Percentiles rank a stretch among this genome's conserved stretches.
Conservation (phyloP, 768 basidiomycete genomes). For the Suillus occidentalis region DNA sequence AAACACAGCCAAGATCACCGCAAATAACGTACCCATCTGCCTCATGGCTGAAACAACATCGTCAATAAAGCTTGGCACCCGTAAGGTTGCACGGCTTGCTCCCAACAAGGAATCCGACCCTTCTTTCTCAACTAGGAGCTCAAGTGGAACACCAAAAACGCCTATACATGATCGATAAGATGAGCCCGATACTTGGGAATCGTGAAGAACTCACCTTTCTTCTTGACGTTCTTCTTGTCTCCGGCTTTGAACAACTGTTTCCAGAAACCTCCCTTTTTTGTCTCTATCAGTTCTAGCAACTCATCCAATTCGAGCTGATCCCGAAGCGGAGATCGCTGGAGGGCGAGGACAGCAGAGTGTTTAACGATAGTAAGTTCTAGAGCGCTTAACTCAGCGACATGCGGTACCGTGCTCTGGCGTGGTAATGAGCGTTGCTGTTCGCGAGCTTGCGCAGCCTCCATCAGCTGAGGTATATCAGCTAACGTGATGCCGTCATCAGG, state of each 20-base stretch:
- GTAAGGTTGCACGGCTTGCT: constrained; percentile 77
- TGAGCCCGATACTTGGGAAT: constrained; percentile 7
- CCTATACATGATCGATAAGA: constrained; percentile 46
- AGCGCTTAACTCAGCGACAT: constrained; percentile 79
- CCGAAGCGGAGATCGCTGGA: constrained; percentile 75
- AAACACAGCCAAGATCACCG: constrained; percentile 4
- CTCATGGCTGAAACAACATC: constrained; percentile 98
- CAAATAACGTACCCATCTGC: constrained; percentile 82
- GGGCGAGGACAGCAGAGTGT: constrained; percentile 81
- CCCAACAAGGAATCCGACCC: constrained; percentile 95
- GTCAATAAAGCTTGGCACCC: constrained; percentile 97
- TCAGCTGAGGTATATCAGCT: constrained; percentile 90
- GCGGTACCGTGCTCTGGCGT: constrained; percentile 72
- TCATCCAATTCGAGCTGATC: constrained; percentile 92
- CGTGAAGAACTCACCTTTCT: constrained; percentile 61
- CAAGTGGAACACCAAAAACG: constrained; percentile 91
- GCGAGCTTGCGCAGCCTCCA: constrained; percentile 89
- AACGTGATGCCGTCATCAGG: constrained; percentile 87
- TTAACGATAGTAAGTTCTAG: constrained; percentile 90
- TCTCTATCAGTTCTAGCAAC: constrained; percentile 87
- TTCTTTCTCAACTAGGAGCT: constrained; percentile 89
- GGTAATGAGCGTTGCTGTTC: constrained; percentile 86
- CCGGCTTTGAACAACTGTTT: constrained; percentile 90
- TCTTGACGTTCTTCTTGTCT: constrained; percentile 90
- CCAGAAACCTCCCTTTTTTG: constrained; percentile 94